Evolutionary conservation across 805 yeast species (phyloP), one percentile per base, ranked within the genome.

Genomic region (Lachancea nothofagi): DNA sequence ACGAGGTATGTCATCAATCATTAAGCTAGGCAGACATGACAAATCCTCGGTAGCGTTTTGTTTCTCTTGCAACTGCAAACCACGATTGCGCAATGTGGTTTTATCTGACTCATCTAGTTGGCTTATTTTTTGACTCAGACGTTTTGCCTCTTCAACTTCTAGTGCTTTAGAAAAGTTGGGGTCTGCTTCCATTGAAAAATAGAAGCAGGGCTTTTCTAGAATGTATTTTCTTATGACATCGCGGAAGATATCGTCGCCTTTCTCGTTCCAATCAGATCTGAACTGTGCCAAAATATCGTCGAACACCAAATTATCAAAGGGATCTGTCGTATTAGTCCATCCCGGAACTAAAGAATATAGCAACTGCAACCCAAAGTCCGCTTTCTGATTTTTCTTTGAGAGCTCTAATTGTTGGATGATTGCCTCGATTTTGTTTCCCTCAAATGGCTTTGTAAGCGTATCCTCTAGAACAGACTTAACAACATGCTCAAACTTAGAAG

Each of bases 341-440:
- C 86, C 78, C 7, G 95, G 85, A n/a, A 85, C 74, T 7, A 93
- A 47, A 1, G 86, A 72, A 55, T 77, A 77, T 24, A 90, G 67
- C 33, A 90, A 58, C 26, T 78, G 78, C 67, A 93, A 66, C 8
- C 98, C 98, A 66, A 87, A 93, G 44, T 85, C 84, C 0, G 97
- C 80, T 50, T 82, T 88, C 47, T 88, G 94, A 49, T 87, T 89
- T 51, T 86, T 86, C 57, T 86, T 80, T 25, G 78, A 64, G 22
- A 93, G 64, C 59, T 93, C 98, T 25, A 88, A 64, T 58, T 89
- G 97, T 60, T 88, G 94, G 27, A 93, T 69, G 36, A 90, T 75
- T 0, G 95, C 97, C 40, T 83, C 80, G n/a, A 93, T 73, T 51
- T 86, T 77, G 12, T 69, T 55, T 13, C 66, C 65, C 7, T 78